Evolutionary conservation across 306 rosid species (phyloP).

Genomic region (cucumber (Cucumis sativus)): DNA sequence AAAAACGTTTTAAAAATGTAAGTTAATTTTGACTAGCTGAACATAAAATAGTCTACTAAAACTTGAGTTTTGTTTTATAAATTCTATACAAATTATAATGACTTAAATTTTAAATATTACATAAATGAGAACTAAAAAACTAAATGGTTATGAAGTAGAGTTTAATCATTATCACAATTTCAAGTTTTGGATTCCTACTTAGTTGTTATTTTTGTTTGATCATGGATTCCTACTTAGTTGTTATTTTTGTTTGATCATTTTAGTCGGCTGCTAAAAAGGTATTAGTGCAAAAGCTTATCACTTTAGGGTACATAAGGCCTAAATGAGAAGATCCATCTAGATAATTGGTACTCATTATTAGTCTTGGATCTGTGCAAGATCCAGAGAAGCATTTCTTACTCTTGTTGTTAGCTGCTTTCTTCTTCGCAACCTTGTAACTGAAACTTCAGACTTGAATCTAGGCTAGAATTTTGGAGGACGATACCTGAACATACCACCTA

Average conservation of each 20-base stretch:
- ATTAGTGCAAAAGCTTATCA: conserved; percentile 56
- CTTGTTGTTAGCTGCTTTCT: neutral
- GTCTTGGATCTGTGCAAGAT: neutral
- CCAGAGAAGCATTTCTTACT: neutral
- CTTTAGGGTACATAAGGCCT: conserved; percentile 48
- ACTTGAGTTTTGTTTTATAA: neutral
- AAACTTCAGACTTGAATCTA: neutral
- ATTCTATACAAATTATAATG: too few species aligned
- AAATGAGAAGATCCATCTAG: conserved; percentile 28
- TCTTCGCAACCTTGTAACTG: too few species aligned
- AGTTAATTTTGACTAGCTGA: neutral
- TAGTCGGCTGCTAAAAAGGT: conserved; percentile 79
- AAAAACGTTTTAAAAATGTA: neutral
- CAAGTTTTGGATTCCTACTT: neutral
- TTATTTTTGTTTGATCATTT: conserved; percentile 12
- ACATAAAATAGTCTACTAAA: neutral
- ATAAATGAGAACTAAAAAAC: neutral
- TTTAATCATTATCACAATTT: neutral
- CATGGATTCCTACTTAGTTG: neutral
- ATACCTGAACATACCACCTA: too few species aligned
- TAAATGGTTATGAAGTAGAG: neutral
- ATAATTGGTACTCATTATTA: conserved; percentile 1
- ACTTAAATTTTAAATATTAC: too few species aligned
- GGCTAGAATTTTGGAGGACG: neutral
- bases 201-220: conserved; percentile 6